Base-by-base conservation (phyloP, 495 filamentous ascomycete species). In the Aspergillus wentii region DNA sequence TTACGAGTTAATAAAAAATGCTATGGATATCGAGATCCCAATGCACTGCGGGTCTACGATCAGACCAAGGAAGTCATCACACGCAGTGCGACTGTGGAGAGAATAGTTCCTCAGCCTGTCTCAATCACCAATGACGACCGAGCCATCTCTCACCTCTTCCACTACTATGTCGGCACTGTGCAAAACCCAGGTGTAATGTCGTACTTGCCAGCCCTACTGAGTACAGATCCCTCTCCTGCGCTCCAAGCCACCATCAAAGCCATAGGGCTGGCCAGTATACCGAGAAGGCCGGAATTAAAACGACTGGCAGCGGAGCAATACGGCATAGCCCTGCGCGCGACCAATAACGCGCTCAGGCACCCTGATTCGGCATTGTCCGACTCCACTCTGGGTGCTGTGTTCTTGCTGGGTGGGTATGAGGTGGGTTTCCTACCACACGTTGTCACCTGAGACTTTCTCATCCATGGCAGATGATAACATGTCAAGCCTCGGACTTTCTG, bases 371-470 rank as follows among this genome's bases (percentile, higher is more conserved):
- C 46, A 1, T 47, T 26, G 18, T 26, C 35, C 4, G 46, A 56
- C 29, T 53, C 46, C 21, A 47, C 50, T 3, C 17, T 56, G 17
- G 46, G 30, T 17, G 43, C 52, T 20, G 49, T 56, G 8, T 14
- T 49, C 1, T 23, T 53, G 43, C 46, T 56, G 17, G 33, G 49
- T 16, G 28, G 41, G 30, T 56, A 50, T 36, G 52, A 56, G 46
- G 52, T 56, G 22, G 28, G 39, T 36, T 33, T 26, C 22, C 11
- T 8, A 2, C 8, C 20, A n/a, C n/a, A n/a, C n/a, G n/a, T 26
- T 5, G 22, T 17, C 8, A 5, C 16, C 5, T 11, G 19, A n/a
- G 3, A 2, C 18, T 17, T 21, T 34, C 31, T 40, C 33, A 40
- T 26, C 2, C 3, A 17, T 9, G 2, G 17, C 13, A 48, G 44